Evolutionary conservation across 371 early-diverging fungal genomes (phyloP).

Genomic region (Synchytrium microbalum): DNA sequence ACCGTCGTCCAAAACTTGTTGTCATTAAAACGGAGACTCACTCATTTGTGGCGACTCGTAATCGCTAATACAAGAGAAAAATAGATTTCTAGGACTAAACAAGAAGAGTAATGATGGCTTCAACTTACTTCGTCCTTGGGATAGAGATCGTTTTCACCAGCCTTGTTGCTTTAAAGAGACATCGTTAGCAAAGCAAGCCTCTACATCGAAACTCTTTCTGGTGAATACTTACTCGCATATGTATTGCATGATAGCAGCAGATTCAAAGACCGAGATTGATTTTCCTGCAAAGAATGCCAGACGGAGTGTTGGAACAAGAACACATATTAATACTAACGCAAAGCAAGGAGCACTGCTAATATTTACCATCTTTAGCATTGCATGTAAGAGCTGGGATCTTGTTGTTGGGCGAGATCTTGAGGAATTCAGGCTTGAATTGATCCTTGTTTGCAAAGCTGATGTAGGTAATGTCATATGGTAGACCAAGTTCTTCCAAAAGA

Average conservation of each 20-base stretch:
- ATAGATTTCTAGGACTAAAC: too few species aligned
- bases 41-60: slow-evolving; percentile 11
- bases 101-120: too few species aligned
- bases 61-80: slow-evolving; percentile 8
- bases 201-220: too few species aligned
- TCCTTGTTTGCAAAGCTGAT: slow-evolving; percentile 15
- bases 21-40: too few species aligned
- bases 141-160: not conserved
- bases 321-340: too few species aligned
- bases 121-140: not conserved
- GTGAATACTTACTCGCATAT: too few species aligned
- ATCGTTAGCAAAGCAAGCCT: too few species aligned
- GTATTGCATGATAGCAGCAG: slow-evolving; percentile 21
- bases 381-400: slow-evolving; percentile 19
- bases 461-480: slow-evolving; percentile 13
- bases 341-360: too few species aligned
- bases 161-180: too few species aligned
- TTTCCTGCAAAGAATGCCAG: not conserved
- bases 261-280: slow-evolving; percentile 14
- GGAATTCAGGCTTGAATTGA: slow-evolving; percentile 15
- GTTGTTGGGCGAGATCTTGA: slow-evolving; percentile 20
- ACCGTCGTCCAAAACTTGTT: too few species aligned
- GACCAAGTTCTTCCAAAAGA: slow-evolving; percentile 14
- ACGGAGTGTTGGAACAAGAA: slow-evolving; percentile 12
- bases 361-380: too few species aligned